Conservation (phyloP, 495 filamentous ascomycete genomes). For the Bacidia gigantensis region DNA sequence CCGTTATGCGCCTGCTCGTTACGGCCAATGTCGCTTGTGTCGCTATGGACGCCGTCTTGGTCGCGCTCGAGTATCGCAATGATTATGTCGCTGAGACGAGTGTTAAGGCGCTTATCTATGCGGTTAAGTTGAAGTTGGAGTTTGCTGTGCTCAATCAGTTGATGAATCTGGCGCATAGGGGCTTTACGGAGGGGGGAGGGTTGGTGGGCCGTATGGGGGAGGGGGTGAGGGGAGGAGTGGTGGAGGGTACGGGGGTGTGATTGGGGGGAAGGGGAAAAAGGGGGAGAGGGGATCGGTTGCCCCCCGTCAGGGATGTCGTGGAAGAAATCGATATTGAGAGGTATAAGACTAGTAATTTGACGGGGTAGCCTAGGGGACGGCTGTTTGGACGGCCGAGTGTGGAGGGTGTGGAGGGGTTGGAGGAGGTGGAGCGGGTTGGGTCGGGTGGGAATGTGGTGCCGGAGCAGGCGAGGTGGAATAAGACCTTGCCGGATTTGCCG, state of each 20-base stretch:
- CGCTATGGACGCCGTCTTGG: constrained; percentile 36
- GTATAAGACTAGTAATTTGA: background rate
- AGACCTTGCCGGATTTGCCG: background rate
- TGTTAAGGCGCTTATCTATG: constrained; percentile 45
- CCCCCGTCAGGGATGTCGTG: background rate
- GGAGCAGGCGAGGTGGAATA: background rate
- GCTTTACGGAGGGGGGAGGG: constrained; percentile 23
- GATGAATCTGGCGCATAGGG: constrained; percentile 20
- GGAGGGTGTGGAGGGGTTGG: no score
- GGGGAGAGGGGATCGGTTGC: no score
- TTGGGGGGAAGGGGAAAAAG: no score
- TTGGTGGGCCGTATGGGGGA: constrained; percentile 5
- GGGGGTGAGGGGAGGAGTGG: no score
- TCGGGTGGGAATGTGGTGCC: background rate
- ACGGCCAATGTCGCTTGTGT: constrained; percentile 42
- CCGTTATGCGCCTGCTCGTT: constrained; percentile 43
- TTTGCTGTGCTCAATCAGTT: constrained; percentile 40
- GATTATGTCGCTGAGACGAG: constrained; percentile 43
- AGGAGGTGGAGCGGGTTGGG: background rate
- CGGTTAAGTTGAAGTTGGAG: constrained; percentile 52
- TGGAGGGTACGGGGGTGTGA: no score
- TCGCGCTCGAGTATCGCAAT: constrained; percentile 40
- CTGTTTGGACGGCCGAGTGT: background rate
- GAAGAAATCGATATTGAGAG: background rate
- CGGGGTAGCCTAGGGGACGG: background rate